A percentile compares a stretch with the other conserved stretches of the same genome.
These are phyloP conservation scores for Saccharomycopsis selenospora DNA, from an alignment of 805 yeast genomes.

Conservation along the genomic window DNA sequence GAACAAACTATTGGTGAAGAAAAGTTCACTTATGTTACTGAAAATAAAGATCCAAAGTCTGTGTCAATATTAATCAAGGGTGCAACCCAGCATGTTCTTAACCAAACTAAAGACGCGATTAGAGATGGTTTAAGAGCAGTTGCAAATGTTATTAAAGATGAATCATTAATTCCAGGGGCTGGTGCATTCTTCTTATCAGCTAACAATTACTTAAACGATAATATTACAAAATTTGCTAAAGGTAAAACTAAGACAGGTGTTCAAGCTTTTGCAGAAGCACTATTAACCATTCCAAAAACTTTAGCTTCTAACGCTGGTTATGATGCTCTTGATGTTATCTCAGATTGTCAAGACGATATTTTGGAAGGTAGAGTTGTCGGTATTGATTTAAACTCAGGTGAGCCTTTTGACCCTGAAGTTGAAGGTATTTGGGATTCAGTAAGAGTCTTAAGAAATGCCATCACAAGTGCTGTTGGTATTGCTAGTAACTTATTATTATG, in stretches of 20 bases:
- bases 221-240: constrained; percentile 47
- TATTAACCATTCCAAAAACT: constrained; percentile 88
- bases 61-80: constrained; percentile 92
- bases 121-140: constrained; percentile 96
- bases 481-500: constrained; percentile 87
- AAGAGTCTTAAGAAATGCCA: constrained; percentile 88
- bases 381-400: constrained; percentile 84
- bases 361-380: constrained; percentile 81
- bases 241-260: constrained; percentile 89
- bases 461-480: constrained; percentile 88
- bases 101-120: constrained; percentile 93
- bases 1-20: constrained; percentile 96
- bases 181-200: constrained; percentile 92
- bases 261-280: constrained; percentile 87
- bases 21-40: constrained; percentile 92
- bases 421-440: constrained; percentile 97
- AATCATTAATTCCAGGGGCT: constrained; percentile 87
- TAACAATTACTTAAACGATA: constrained; percentile 52
- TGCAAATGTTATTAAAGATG: constrained; percentile 81
- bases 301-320: constrained; percentile 87
- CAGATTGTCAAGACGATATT: constrained; percentile 84
- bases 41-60: constrained; percentile 79
- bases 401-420: constrained; percentile 88
- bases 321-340: constrained; percentile 83
- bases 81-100: constrained; percentile 79